Evolutionary conservation across 2,329 filamentous ascomycete species (phyloP), one percentile per base, ranked within the genome.

Genomic region (Pseudogymnoascus sp.): DNA sequence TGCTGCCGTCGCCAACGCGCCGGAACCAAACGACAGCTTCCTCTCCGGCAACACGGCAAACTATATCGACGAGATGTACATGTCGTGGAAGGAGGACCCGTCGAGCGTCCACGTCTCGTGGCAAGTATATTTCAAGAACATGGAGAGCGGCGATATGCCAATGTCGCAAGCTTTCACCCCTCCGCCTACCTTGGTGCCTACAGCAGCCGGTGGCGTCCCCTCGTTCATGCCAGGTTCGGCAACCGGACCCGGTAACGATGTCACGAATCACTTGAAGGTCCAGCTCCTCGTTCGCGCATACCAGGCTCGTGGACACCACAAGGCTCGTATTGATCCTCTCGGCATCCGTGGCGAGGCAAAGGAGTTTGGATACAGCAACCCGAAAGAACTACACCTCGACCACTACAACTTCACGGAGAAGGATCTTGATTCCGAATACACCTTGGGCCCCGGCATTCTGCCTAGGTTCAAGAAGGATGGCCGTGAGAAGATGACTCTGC

Each of bases 11-110:
- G 77, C 81, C 63, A 79, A 78, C 64, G 75, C 83, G 18, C 84
- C 85, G 67, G 91, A 96, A 75, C 86, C 93, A 68, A 96, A 90
- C 77, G 95, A 99, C 79, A 96, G 88, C 79, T 99, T 99, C 83
- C 85, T 99, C 66, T 91, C 92, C 68, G 95, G 95, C 70, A 97
- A 91, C 81, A 95, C 93, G 66, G 95, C 95, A 78, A 97, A 96
- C 81, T 99, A 99, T 80, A 91, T 99, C 75, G 95, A 99, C 77
- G 95, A 97, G 82, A 99, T 99, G 95, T 99, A 99, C 79, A 82
- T 97, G 81, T 87, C 93, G 75, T 99, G 95, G 95, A 96, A 93
- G 79, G 83, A 90, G 68, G 92, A 99, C 72, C 93, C 95, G 62
- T 84, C 86, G 72, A 96, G 91, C 74, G 95, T 99, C 65, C 95